Base-by-base conservation (phyloP, 768 basidiomycete species). In the Rhizopogon sp. region DNA sequence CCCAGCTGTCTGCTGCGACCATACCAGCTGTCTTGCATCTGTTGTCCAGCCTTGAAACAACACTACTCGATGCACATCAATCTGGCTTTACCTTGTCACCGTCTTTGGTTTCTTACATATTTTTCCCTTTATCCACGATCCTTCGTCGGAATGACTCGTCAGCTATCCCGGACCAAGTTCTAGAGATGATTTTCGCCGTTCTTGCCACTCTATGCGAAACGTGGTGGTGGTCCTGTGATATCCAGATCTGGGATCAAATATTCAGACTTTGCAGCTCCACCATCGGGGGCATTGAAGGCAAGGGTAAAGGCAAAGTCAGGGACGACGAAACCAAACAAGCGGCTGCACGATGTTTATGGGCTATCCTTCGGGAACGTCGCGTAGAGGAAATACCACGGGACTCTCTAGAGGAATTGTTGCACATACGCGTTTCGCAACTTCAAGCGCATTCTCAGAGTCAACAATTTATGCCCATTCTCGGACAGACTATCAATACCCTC, bases 161-260 rank as follows among this genome's bases (percentile, higher is more conserved):
- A 6, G 74, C 79, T 13, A 86, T 96, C 45, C 88, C 92, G 7
- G 87, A 93, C 62, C 86, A 86, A 61, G 71, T 93, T 31, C 72
- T 96, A 45, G 91, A 97, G 70, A 82, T 79, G 53, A 69, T 93
- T 20, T 75, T 97, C 56, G 62, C 74, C 25, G 72, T 80, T 11
- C 72, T 96, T 31, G 66, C 73, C 3, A 61, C 79, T 1, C 74
- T 98, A 25, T 83, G 79, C 59, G 77, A 83, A 17, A 72, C 76
- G n/a, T 92, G 90, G 87, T 94, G 92, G 90, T 90, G 89, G 88
- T 74, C 75, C 17, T 85, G 86, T 65, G 90, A 91, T 44, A 47
- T 81, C 39, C 75, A 75, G 52, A 69, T 83, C 28, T 95, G 93
- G 93, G 85, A 88, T 64, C 93, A 97, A 63, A 72, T 93, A 25